These are phyloP conservation scores for Jackrogersella multiformis DNA, from an alignment of 495 filamentous ascomycete species.

Conservation along the genomic window DNA sequence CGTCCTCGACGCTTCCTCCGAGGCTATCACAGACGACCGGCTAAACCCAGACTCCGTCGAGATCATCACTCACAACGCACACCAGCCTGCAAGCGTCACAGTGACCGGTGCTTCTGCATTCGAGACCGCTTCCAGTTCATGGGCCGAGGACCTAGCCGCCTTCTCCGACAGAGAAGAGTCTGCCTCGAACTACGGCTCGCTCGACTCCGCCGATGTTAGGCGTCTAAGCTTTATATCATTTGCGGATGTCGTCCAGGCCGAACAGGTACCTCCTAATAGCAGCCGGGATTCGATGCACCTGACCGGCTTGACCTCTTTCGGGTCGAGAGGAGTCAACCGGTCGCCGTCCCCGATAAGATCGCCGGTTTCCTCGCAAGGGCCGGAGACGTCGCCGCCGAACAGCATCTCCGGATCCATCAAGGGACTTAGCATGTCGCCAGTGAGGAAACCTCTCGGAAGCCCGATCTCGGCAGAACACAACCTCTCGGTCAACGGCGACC, in stretches of 20 bases:
- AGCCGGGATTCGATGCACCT: conserved; percentile 70
- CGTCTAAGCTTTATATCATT: conserved; percentile 93
- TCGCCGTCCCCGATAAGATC: conserved; percentile 79
- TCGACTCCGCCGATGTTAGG: conserved; percentile 79
- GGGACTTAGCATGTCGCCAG: conserved; percentile 70
- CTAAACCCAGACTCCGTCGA: conserved; percentile 84
- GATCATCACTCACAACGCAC: conserved; percentile 82
- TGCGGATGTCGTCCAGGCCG: conserved; percentile 91
- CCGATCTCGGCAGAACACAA: conserved; percentile 52
- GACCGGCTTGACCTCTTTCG: conserved; percentile 61
- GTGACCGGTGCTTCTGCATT: conserved; percentile 62
- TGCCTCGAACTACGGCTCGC: conserved; percentile 73
- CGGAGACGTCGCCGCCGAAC: conserved; percentile 70
- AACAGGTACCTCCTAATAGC: conserved; percentile 68
- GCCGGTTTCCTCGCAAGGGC: conserved; percentile 70
- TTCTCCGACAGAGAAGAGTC: conserved; percentile 59
- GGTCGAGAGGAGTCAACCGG: conserved; percentile 64
- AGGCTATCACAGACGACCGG: conserved; percentile 83
- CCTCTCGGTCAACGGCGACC: conserved; percentile 65
- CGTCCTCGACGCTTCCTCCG: conserved; percentile 85
- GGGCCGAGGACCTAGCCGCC: conserved; percentile 65
- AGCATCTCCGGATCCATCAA: conserved; percentile 73
- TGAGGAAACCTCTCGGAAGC: conserved; percentile 60
- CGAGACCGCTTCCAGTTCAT: conserved; percentile 48
- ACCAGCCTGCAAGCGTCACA: conserved; percentile 76